Percentiles rank a stretch among this genome's conserved stretches.
These are phyloP conservation scores for Apiotrichum porosum DNA, from an alignment of 1,284 basidiomycete genomes.

Conservation along the genomic window DNA sequence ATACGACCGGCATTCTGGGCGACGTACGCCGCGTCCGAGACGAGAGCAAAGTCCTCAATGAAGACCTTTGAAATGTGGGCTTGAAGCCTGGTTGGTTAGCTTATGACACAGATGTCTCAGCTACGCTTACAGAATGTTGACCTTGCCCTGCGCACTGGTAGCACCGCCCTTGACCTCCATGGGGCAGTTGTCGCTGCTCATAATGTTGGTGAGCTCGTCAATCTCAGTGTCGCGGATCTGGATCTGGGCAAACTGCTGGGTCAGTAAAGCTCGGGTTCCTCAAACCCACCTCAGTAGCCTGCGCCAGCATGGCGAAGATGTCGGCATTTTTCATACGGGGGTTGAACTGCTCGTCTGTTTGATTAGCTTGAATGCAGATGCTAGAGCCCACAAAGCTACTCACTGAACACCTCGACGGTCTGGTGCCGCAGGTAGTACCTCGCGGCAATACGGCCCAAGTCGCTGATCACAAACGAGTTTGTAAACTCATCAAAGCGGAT, in stretches of 20 bases:
- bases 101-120: background rate
- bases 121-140: slow-evolving; percentile 74
- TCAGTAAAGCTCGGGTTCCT: background rate
- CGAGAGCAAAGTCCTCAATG: slow-evolving; percentile 92
- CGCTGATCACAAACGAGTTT: slow-evolving; percentile 69
- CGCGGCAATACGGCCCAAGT: slow-evolving; percentile 89
- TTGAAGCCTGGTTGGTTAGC: slow-evolving; percentile 58
- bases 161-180: slow-evolving; percentile 66
- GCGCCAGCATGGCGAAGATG: slow-evolving; percentile 76
- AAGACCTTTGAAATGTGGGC: slow-evolving; percentile 75
- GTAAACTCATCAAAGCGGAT: slow-evolving; percentile 65
- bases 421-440: slow-evolving; percentile 89
- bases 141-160: slow-evolving; percentile 79
- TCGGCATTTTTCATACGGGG: slow-evolving; percentile 91
- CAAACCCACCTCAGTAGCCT: slow-evolving; percentile 75
- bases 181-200: slow-evolving; percentile 65
- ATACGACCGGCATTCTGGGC: slow-evolving; percentile 92
- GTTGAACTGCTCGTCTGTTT: slow-evolving; percentile 62
- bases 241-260: slow-evolving; percentile 85
- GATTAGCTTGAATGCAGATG: slow-evolving; percentile 2
- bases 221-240: slow-evolving; percentile 87
- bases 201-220: slow-evolving; percentile 71
- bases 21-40: slow-evolving; percentile 91
- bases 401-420: slow-evolving; percentile 82
- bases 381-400: too few relatives aligned